phyloP scores from a whole-genome alignment of 371 early-diverging fungal genomes.

The Thermomucor indicae-seudaticae region DNA sequence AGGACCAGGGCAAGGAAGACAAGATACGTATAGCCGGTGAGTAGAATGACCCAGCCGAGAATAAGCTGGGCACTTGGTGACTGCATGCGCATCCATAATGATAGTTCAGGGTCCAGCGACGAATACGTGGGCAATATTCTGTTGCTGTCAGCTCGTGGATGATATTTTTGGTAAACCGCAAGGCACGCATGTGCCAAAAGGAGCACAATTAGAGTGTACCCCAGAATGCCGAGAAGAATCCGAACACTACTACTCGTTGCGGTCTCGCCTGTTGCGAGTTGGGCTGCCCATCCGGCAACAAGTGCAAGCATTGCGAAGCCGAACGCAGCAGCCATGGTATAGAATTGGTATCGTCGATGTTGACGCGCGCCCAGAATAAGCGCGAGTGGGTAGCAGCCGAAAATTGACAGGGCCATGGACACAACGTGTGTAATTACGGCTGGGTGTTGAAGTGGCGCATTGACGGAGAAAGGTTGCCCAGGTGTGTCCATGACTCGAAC shows the following conservation, averaged over 20 bases:
- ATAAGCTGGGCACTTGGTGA: conserved; percentile 20
- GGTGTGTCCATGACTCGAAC: conserved; percentile 24
- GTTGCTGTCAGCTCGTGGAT: too few relatives aligned
- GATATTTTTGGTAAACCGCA: conserved; percentile 8
- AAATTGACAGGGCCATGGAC: conserved; percentile 32
- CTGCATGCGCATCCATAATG: conserved; percentile 11
- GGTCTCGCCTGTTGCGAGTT: neutral
- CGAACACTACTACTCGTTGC: neutral
- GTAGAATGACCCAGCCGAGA: conserved; percentile 26
- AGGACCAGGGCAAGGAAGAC: conserved; percentile 20
- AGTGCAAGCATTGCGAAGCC: conserved; percentile 26
- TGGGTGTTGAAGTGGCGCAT: conserved; percentile 39
- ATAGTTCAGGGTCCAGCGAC: too few relatives aligned
- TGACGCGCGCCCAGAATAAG: conserved; percentile 29
- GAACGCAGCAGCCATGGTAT: conserved; percentile 15
- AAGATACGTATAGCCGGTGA: conserved; percentile 22
- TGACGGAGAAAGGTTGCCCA: conserved; percentile 31
- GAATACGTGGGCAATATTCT: neutral
- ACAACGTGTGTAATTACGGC: conserved; percentile 33
- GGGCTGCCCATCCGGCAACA: conserved; percentile 23
- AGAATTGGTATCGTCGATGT: conserved; percentile 19
- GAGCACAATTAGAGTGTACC: conserved; percentile 7
- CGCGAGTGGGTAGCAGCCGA: conserved; percentile 36
- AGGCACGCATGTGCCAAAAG: conserved; percentile 4
- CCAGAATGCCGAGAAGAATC: conserved; percentile 7